Base-by-base conservation (phyloP, 257 asterid species). In the Datura wrightii region DNA sequence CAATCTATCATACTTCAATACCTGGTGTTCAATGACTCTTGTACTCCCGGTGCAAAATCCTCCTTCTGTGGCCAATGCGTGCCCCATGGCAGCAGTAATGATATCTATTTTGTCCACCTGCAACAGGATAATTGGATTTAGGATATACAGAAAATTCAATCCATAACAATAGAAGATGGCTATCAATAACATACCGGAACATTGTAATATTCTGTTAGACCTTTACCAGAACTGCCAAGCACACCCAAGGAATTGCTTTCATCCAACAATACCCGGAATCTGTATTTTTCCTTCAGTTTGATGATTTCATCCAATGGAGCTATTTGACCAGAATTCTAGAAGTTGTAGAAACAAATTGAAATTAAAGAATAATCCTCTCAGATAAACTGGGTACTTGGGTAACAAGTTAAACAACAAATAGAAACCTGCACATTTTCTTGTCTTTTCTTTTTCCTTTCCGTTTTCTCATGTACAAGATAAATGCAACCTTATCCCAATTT, bases 41-140 rank as follows among this genome's bases (percentile, higher is more conserved):
- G 93, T 86, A 89, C 95, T 96, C 78, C 99, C 99, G 15, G 98
- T 94, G 90, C 99, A 96, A 88, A 96, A 94, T 79, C 99, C 99
- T 87, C 99, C 99, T 89, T 96, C 99, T 19, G 98, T 89, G 82
- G 99, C 99, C 89, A 96, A 89, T 14, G 98, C 97, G 85, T 94
- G 95, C 48, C 99, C 99, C 99, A 96, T 96, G 48, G 95, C 97
- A 86, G 99, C 98, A 62, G 97, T 90, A 56, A 94, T 84, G 60
- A 96, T 94, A 89, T 96, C 99, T 56, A 96, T 94, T 90, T 94
- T 93, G 86, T 94, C 98, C 82, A 94, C 87, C 99, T 96, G 83
- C 79, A 83, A 90, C 42, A 56, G 79, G 62, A 83, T 41, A 83
- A 72, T 48, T 53, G 15, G 39, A 59, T 83, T 66, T 55, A 82